phyloP scores from a whole-genome alignment of 495 filamentous ascomycete species.

The Penicillium bovifimosum region DNA sequence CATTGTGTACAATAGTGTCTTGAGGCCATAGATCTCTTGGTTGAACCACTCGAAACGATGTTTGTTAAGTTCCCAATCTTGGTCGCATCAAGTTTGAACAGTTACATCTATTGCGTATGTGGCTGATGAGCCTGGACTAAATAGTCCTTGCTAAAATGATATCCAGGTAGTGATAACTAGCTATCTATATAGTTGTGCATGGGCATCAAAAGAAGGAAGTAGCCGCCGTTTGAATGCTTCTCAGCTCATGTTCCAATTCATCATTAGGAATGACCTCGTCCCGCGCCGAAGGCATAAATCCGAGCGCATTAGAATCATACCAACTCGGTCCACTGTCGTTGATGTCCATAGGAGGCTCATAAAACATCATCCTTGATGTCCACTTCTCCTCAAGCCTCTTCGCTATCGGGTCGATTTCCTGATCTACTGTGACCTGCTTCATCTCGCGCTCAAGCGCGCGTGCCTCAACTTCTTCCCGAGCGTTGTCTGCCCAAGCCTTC shows the following conservation, averaged over 20 bases:
- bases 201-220: background rate
- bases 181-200: background rate
- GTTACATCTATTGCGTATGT: too few relatives aligned
- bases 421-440: conserved; percentile 9
- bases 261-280: background rate
- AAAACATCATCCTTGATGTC: background rate
- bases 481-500: conserved; percentile 18
- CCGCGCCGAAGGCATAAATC: too few relatives aligned
- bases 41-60: too few relatives aligned
- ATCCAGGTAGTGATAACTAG: too few relatives aligned
- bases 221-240: background rate
- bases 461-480: conserved; percentile 5
- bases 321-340: background rate
- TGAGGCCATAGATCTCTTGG: background rate
- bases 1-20: background rate
- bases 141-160: too few relatives aligned
- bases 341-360: background rate
- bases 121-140: too few relatives aligned
- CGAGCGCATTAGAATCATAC: background rate
- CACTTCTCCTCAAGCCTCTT: background rate
- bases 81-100: background rate
- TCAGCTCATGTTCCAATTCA: background rate
- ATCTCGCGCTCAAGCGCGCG: conserved; percentile 5
- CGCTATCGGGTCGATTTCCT: conserved; percentile 1
- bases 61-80: too few relatives aligned